These are phyloP conservation scores for Dioscorea cayenensis DNA, from an alignment of 116 monocot species.

Conservation along the genomic window DNA sequence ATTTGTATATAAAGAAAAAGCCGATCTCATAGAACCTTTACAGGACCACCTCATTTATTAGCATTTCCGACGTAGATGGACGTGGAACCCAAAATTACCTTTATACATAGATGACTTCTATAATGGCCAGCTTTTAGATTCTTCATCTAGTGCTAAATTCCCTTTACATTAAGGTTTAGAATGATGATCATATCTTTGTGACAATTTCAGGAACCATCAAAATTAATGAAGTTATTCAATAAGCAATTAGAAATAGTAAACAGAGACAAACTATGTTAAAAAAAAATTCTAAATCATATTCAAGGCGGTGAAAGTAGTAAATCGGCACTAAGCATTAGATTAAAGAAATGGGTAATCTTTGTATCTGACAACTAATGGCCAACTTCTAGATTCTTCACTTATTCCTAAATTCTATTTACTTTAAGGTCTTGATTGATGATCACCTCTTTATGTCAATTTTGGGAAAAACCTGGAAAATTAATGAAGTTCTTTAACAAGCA, in stretches of 20 bases:
- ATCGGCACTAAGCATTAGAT: neutral
- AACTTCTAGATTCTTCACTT: neutral
- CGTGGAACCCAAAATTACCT: no score
- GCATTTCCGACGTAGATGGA: no score
- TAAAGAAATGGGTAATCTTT: constrained; percentile 3
- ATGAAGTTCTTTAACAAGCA: no score
- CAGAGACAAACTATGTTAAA: no score
- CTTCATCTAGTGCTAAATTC: neutral
- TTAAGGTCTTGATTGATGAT: neutral
- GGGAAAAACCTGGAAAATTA: no score
- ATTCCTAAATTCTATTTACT: neutral
- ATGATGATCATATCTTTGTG: neutral
- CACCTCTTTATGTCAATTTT: neutral
- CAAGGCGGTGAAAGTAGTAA: neutral
- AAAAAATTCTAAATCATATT: no score
- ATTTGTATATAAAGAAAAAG: no score
- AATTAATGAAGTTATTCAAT: no score
- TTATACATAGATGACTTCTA: no score
- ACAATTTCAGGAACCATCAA: no score
- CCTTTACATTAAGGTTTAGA: neutral
- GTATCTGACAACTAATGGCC: neutral
- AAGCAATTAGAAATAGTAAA: no score
- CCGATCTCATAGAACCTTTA: neutral
- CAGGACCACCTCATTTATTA: neutral
- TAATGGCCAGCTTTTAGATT: neutral